Evolutionary conservation across 2,329 filamentous ascomycete species (phyloP).

Genomic region (Parasarocladium wereldwijsianum): DNA sequence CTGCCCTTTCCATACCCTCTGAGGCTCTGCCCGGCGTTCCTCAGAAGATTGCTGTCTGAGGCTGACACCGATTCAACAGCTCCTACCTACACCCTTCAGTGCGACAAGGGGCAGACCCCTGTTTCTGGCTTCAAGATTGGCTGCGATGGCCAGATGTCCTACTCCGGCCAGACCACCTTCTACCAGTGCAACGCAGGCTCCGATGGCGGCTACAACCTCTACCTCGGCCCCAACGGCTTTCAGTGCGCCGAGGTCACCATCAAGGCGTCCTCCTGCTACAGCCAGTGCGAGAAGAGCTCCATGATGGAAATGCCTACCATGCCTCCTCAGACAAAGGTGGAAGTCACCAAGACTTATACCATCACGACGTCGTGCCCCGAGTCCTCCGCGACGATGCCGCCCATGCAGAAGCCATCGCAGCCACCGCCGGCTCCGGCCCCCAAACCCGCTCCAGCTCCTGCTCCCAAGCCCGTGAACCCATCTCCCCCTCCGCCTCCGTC

Average conservation of each 20-base stretch:
- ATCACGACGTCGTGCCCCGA: no score
- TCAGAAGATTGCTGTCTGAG: slow-evolving; percentile 1
- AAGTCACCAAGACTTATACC: no score
- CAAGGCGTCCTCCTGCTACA: slow-evolving; percentile 22
- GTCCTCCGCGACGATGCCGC: slow-evolving; percentile 4
- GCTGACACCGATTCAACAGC: slow-evolving; percentile 16
- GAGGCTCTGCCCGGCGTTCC: no score
- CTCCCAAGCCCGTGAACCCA: background rate
- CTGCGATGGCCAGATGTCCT: slow-evolving; percentile 35
- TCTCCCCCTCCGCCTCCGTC: no score
- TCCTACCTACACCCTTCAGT: slow-evolving; percentile 45
- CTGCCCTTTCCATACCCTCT: background rate
- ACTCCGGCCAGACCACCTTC: slow-evolving; percentile 36
- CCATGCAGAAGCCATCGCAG: slow-evolving; percentile 6
- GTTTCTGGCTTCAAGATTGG: slow-evolving; percentile 40
- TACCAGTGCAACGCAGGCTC: slow-evolving; percentile 43
- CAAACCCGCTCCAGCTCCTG: background rate
- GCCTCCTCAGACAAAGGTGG: slow-evolving; percentile 2
- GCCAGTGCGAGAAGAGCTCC: slow-evolving; percentile 5
- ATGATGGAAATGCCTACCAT: background rate
- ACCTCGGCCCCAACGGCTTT: slow-evolving; percentile 22
- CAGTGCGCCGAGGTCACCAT: slow-evolving; percentile 36
- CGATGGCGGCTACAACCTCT: slow-evolving; percentile 39
- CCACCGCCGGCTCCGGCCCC: background rate
- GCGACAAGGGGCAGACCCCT: slow-evolving; percentile 36